These are phyloP conservation scores for baker's yeast (Saccharomyces cerevisiae) DNA, from an alignment of 805 yeast genomes.

Conservation along the genomic window DNA sequence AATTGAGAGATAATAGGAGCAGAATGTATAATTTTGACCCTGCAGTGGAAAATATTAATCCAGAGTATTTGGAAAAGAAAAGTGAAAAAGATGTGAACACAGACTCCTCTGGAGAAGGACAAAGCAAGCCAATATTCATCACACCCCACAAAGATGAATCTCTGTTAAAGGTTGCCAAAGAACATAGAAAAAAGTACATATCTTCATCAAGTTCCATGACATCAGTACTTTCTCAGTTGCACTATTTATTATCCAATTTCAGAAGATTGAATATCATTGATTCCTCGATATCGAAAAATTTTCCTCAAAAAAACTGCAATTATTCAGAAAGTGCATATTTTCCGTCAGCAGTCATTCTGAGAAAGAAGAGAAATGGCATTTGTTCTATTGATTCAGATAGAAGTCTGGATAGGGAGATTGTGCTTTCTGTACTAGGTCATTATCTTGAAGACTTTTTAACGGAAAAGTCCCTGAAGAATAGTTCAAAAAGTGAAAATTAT, in stretches of 20 bases:
- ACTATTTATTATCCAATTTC: slow-evolving; percentile 55
- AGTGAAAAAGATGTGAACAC: neutral
- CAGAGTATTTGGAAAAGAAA: slow-evolving; percentile 12
- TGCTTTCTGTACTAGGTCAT: slow-evolving; percentile 69
- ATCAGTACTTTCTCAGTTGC: slow-evolving; percentile 61
- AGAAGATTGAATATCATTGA: slow-evolving; percentile 41
- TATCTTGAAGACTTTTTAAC: slow-evolving; percentile 62
- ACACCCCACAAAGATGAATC: slow-evolving; percentile 59
- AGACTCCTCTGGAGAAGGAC: neutral
- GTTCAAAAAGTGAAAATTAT: slow-evolving; percentile 35
- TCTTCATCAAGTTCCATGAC: slow-evolving; percentile 92
- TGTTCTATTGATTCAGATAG: slow-evolving; percentile 68
- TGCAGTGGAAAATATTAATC: slow-evolving; percentile 47
- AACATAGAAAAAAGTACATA: slow-evolving; percentile 34
- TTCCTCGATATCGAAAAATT: slow-evolving; percentile 37
- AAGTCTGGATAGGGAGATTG: slow-evolving; percentile 54
- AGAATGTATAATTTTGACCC: slow-evolving; percentile 63
- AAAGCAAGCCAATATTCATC: slow-evolving; percentile 36
- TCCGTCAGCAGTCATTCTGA: slow-evolving; percentile 53
- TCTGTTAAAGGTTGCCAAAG: slow-evolving; percentile 41
- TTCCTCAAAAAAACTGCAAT: slow-evolving; percentile 29
- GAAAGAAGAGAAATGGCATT: slow-evolving; percentile 37
- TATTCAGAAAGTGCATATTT: slow-evolving; percentile 40
- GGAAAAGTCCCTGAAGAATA: slow-evolving; percentile 3
- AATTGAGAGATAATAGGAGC: slow-evolving; percentile 69